Base-by-base conservation (phyloP, 1,284 basidiomycete genomes). In the Ustanciosporium gigantosporum region DNA sequence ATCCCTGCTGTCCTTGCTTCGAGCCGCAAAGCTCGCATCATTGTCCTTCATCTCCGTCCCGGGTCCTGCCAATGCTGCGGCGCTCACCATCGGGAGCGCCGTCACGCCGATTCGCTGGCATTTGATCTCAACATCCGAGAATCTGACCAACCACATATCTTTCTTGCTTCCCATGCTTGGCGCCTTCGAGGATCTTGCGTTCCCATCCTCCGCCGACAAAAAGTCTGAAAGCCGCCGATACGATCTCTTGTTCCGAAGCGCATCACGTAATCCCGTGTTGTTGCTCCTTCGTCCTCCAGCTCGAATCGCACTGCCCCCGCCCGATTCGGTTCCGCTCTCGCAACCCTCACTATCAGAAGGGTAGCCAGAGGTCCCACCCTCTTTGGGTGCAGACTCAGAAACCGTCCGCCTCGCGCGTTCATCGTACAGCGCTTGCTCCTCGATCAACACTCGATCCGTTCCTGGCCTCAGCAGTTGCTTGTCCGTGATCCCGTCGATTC, bases 41-140 rank as follows among this genome's bases (percentile, higher is more conserved):
- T 38, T 41, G 4, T 50, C 53, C 14, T 17, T 23, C 3, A 31
- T 43, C 4, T 19, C 36, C 4, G 36, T n/a, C 13, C n/a, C 35
- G 29, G 45, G 35, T 17, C 8, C 36, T 15, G 31, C 41, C n/a
- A 41, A 19, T 0, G 68, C 46, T n/a, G 84, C 83, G 4, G 68
- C 61, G 7, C 88, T 84, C 8, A 86, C 87, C 50, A 95, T 80
- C 0, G 92, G 91, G 38, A 96, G 77, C 4, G 87, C 88, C 0
- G 94, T 98, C 8, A 87, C 88, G 9, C 94, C 94, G 2, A 86
- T 88, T 42, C 90, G 83, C 73, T 93, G 90, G 78, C 93, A 97
- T 41, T 91, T 84, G 35, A 98, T 81, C 11, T 92, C 88, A 36
- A 98, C 93, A 76, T 98, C 94, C 46, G 92, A 92, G 81, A 98